Base-by-base conservation (phyloP, 345 rosid genomes). In the Lepidium didymum region DNA sequence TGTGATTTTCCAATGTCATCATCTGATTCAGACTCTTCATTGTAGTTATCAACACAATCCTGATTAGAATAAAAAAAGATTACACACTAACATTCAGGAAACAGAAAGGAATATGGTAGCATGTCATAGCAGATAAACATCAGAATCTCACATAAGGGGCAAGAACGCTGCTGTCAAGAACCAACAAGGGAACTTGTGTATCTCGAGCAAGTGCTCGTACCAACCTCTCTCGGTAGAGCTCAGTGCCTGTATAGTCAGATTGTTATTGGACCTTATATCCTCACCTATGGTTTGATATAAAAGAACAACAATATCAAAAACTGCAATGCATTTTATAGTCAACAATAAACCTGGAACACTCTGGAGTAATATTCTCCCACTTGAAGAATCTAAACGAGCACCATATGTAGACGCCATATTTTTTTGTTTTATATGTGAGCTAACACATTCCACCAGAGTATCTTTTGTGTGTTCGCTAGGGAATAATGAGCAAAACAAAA, bases 91-190 rank as follows among this genome's bases (percentile, higher is more conserved):
- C 50, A 57, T 34, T 31, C 70, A 71, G 42, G 18, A 53, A 41
- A 52, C 13, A 41, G 11, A 56, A 52, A 16, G 27, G 18, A 60
- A 29, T 43, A 44, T 4, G 18, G 50, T 41, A 41, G 37, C 50
- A 38, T 49, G 38, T 18, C 5, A 64, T n/a, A 62, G 56, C 29
- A 74, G 36, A 56, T 19, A 54, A 34, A 50, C 43, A 50, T 68
- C 60, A 21, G 47, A 83, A 68, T 72, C 97, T 91, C 84, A 94
- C 99, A 70, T 85, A 89, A 74, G 97, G 93, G 62, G 93, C 93
- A 78, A 94, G 96, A 53, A 87, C 77, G n/a, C 89, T 85, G 82
- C 97, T 87, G 77, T 89, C 96, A 42, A 91, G 96, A 65, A 94
- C 86, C 80, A 94, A 73, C 65, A 94, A 66, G 10, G 97, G 96